Base-by-base conservation (phyloP, 75 land plant genomes). In the Azolla pinnata region DNA sequence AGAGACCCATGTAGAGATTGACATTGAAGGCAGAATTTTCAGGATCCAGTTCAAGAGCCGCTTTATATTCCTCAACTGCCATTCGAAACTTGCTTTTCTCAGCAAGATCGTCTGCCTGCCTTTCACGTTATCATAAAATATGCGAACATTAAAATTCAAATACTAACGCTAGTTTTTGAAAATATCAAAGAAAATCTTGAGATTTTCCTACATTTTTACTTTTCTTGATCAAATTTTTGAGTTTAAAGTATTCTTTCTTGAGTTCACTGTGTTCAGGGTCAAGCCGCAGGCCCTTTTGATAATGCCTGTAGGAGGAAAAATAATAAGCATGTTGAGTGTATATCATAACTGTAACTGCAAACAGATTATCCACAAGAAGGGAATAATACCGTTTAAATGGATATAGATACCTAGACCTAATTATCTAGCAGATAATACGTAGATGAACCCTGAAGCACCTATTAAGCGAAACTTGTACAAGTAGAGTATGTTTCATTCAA, bases 191-290 rank as follows among this genome's bases (percentile, higher is more conserved):
- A 4, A 53, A 33, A 18, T 65, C n/a, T n/a, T n/a, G n/a, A n/a
- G n/a, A n/a, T n/a, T n/a, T n/a, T n/a, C 68, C 68, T 72, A 95
- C 99, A 74, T 76, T 82, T 69, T 86, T 90, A 46, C 86, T 86
- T 68, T 90, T 95, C 77, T 90, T 90, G 19, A 95, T 73, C 25
- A 95, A 66, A 60, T 79, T 83, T 67, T 95, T 95, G 68, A 95
- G 75, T 59, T 78, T 88, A 65, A 89, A 89, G 71, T 95, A 95
- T 74, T 85, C 83, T 59, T 95, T 95, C 71, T 95, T 95, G 65
- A 95, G 76, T 47, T 75, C 88, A 79, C 67, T 63, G 34, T 95
- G 99, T 64, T 95, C 99, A 33, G 99, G 99, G 64, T 95, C 99
- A 18, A 81, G 71, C 25, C 99, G 85, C 10, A 95, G 81, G 7